A percentile compares a stretch with the other conserved stretches of the same genome.
These are phyloP conservation scores for Lactifluus pinguis DNA, from an alignment of 768 basidiomycete genomes.

Conservation along the genomic window DNA sequence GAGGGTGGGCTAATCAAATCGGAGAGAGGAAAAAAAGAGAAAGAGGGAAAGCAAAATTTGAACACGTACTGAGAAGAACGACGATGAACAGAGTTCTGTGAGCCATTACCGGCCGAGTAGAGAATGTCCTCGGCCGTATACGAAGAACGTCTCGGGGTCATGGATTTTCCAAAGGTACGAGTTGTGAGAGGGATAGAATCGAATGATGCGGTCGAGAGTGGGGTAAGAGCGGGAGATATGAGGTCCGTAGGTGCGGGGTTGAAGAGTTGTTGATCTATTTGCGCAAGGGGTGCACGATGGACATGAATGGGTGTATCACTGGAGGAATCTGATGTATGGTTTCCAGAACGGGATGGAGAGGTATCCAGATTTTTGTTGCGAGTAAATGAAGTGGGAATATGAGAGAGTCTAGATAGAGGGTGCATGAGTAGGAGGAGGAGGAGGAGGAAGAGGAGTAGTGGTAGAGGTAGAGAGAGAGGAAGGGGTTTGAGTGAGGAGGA, in stretches of 20 bases:
- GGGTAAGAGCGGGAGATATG: slow-evolving; percentile 1
- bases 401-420: slow-evolving; percentile 6
- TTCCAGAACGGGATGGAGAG: not conserved
- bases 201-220: slow-evolving; percentile 1
- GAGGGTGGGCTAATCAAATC: not conserved
- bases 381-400: not conserved
- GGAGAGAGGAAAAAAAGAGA: not conserved
- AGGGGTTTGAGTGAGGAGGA: no score
- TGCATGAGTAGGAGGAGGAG: slow-evolving; percentile 2
- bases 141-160: slow-evolving; percentile 13
- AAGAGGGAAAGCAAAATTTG: not conserved
- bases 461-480: not conserved
- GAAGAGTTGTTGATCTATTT: slow-evolving; percentile 18
- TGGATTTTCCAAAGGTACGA: slow-evolving; percentile 8
- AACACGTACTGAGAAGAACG: slow-evolving; percentile 17
- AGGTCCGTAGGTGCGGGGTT: not conserved
- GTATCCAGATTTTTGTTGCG: slow-evolving; percentile 13
- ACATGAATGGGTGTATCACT: slow-evolving; percentile 9
- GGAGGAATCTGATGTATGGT: slow-evolving; percentile 9
- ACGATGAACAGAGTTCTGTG: slow-evolving; percentile 10
- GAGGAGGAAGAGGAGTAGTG: no score
- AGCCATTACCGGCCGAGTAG: not conserved
- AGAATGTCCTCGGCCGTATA: slow-evolving; percentile 13
- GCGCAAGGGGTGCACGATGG: slow-evolving; percentile 18
- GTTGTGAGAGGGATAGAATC: slow-evolving; percentile 1